Evolutionary conservation across 352 stramenopile species (phyloP).

Genomic region (Globisporangium takayamanum): DNA sequence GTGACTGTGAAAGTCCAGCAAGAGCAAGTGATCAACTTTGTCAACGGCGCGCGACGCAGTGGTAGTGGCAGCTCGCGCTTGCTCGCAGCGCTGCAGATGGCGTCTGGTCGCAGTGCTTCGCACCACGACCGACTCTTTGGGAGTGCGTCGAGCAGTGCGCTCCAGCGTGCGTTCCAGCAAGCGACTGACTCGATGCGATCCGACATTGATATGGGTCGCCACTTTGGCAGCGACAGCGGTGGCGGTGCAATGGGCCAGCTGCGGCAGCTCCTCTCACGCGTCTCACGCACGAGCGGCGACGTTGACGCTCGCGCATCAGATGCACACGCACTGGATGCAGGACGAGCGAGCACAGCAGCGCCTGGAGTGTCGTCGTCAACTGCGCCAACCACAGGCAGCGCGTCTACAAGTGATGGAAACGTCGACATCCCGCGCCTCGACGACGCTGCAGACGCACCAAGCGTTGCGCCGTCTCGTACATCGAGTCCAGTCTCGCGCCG

Average conservation of each 20-base stretch:
- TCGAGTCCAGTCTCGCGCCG: constrained; percentile 11
- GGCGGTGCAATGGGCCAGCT: constrained; percentile 46
- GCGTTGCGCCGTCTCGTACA: constrained; percentile 5
- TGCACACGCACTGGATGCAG: background rate
- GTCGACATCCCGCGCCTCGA: constrained; percentile 1
- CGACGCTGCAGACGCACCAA: constrained; percentile 4
- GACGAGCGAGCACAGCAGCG: background rate
- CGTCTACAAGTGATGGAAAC: background rate
- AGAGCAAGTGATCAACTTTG: constrained; percentile 53
- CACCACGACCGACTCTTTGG: constrained; percentile 15
- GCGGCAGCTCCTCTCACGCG: constrained; percentile 40
- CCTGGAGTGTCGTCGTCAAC: background rate
- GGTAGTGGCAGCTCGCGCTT: constrained; percentile 38
- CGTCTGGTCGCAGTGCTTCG: constrained; percentile 14
- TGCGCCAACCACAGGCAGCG: background rate
- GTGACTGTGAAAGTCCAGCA: constrained; percentile 51
- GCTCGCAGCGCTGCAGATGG: constrained; percentile 50
- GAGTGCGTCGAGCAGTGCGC: constrained; percentile 5
- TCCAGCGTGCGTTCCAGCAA: constrained; percentile 37
- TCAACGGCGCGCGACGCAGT: constrained; percentile 21
- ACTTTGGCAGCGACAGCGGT: background rate
- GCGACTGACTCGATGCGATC: constrained; percentile 26
- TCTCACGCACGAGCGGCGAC: constrained; percentile 8
- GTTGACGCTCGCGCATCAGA: background rate
- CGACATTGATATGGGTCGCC: constrained; percentile 1